Evolutionary conservation across 2,329 filamentous ascomycete species (phyloP), one percentile per base, ranked within the genome.

Genomic region (Trichocomaceae sp.): DNA sequence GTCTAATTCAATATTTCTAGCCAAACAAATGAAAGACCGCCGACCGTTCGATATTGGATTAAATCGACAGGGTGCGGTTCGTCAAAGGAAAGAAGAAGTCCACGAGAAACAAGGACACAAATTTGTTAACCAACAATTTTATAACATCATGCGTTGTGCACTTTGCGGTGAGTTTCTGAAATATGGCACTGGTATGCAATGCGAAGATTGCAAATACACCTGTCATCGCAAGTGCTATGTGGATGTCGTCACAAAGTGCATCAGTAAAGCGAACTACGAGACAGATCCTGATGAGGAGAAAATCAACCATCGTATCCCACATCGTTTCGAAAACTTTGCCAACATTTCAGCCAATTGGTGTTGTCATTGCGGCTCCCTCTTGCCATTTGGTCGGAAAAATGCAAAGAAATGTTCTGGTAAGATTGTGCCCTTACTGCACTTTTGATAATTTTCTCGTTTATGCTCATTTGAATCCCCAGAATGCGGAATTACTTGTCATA

Each of bases 91-190:
- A 77, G 93, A 99, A 72, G 91, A 97, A 66, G 86, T 99, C 4
- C 89, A 96, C 75, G 93, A 99, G 76, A 96, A 96, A 79, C 96
- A 96, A 69, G 93, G 93, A 48, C 93, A 99, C 84, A 99, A 97
- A 75, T 99, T 99, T 68, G 86, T 97, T 54, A 88, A 93, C 67
- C 91, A 96, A 71, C 93, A 96, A 72, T 99, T 99, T 74, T 99
- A 97, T 84, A 99, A 97, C 80, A 96, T 99, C 68, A 99, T 99
- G 93, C 92, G 93, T 59, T 99, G 93, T 74, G 93, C 93, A 13
- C 84, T 97, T 35, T 99, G 93, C 70, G 93, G 91, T 57, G 93
- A 99, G 63, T 97, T 99, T 68, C 86, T 99, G 75, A 99, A 97
- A 70, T 97, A 97, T 70, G 95, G 92, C 48, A 89, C 93, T 20